Evolutionary conservation across 148 eudicot species (phyloP), one percentile per base, ranked within the genome.

Genomic region (Diospyros kaki): DNA sequence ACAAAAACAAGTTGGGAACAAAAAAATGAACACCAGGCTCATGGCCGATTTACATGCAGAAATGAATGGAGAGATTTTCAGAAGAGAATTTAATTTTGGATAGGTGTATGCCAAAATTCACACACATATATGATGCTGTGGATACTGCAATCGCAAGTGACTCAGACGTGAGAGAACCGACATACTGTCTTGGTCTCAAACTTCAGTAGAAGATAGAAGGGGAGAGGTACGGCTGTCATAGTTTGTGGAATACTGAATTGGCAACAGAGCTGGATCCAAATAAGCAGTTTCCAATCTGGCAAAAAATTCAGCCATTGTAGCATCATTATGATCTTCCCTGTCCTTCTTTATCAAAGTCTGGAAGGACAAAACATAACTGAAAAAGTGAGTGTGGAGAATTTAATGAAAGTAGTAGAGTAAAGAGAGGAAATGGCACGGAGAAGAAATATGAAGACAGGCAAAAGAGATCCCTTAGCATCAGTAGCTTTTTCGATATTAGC

Each of bases 281-380:
- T 90, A 90, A 6, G 86, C 85, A 41, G 77, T 81, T 61, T 75
- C 73, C 81, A 88, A 79, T 46, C 69, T 77, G 41, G 75, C 70
- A 48, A 59, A 82, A 82, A 90, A 90, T 66, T 82, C 87, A 0
- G 81, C 82, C 91, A 84, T 88, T 62, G 71, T 48, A 11, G 83
- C 83, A 72, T 90, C 80, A 44, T 83, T 77, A 68, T 50, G 6
- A 38, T 90, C 86, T 83, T 76, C 85, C 48, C 92, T 81, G 76
- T 90, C 94, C 80, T 84, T 88, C 81, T 77, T 83, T 80, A 88
- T 80, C 81, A 90, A 69, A 58, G 69, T 82, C 94, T 90, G 87
- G 18, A 15, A 76, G 41, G 9, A 75, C 13, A 45, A 6, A 63
- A 66, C 46, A 13, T 12, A 8, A 52, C n/a, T 28, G 4, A 45